Conservation (phyloP, 139 green algal species). For the Micromonas pusilla region DNA sequence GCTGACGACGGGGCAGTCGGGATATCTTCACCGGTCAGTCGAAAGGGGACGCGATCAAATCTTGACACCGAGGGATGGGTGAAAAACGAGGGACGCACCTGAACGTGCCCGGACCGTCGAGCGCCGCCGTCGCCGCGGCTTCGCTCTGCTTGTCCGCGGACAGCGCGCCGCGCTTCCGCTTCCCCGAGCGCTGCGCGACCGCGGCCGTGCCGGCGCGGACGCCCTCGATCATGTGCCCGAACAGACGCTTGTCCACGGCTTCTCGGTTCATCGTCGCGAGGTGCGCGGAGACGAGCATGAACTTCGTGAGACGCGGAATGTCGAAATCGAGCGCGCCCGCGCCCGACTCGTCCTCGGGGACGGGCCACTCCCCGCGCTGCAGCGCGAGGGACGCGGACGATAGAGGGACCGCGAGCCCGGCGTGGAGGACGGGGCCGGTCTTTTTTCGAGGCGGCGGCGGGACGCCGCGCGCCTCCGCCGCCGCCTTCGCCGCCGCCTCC, state of each 20-base stretch:
- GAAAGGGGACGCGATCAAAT: no score
- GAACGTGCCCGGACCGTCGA: not conserved
- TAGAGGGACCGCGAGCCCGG: constrained; percentile 1
- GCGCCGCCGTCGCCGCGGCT: not conserved
- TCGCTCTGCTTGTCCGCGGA: not conserved
- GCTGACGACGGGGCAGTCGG: not conserved
- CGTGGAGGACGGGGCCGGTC: not conserved
- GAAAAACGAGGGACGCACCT: no score
- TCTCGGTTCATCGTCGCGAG: constrained; percentile 5
- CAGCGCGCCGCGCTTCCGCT: not conserved
- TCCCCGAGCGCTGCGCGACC: not conserved
- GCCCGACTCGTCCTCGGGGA: not conserved
- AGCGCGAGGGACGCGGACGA: not conserved
- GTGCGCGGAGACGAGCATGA: constrained; percentile 16
- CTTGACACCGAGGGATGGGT: no score
- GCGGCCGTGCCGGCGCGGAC: not conserved
- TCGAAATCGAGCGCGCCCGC: constrained; percentile 7
- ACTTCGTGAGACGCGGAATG: constrained; percentile 17
- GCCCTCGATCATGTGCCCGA: not conserved
- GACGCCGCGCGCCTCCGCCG: no score
- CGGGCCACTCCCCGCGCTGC: constrained; percentile 10
- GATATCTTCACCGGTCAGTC: no score
- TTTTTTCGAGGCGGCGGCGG: not conserved
- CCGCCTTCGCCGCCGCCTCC: not conserved
- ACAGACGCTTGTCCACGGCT: constrained; percentile 9